These are phyloP conservation scores for Monosporascus sp. DNA, from an alignment of 2,329 filamentous ascomycete genomes.

Conservation along the genomic window DNA sequence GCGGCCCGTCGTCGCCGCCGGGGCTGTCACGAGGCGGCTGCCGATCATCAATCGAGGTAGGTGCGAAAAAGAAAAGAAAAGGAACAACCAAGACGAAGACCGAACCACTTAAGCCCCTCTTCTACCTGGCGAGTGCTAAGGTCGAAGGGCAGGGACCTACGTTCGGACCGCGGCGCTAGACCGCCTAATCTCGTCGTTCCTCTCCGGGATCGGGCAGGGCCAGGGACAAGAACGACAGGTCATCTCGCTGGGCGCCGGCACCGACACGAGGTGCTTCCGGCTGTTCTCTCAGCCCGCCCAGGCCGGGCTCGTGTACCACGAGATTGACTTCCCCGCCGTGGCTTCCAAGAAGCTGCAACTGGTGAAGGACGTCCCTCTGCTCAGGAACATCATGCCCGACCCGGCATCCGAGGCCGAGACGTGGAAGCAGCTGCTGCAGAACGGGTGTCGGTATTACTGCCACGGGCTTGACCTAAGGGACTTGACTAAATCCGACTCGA, in stretches of 20 bases:
- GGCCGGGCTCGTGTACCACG: conserved; percentile 67
- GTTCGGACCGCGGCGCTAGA: conserved; percentile 82
- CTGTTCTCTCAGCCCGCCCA: conserved; percentile 47
- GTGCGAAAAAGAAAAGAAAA: conserved; percentile 6
- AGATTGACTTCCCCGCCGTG: conserved; percentile 81
- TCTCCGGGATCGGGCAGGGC: conserved; percentile 36
- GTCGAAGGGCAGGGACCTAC: conserved; percentile 66
- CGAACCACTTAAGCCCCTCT: background rate
- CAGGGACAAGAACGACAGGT: conserved; percentile 58
- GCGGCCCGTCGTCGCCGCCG: conserved; percentile 31
- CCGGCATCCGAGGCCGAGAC: conserved; percentile 23
- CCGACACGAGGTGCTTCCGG: conserved; percentile 83
- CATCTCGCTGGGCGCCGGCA: conserved; percentile 87
- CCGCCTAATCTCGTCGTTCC: conserved; percentile 65
- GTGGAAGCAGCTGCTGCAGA: conserved; percentile 35
- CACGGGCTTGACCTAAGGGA: conserved; percentile 68
- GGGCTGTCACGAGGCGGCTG: conserved; percentile 51
- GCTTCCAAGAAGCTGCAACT: conserved; percentile 59
- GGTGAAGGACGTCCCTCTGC: conserved; percentile 39
- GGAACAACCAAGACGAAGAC: no score
- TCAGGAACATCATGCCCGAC: conserved; percentile 34
- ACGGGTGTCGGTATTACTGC: conserved; percentile 43
- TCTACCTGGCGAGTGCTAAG: conserved; percentile 17
- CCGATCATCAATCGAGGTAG: conserved; percentile 92
- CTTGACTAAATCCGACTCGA: conserved; percentile 30